Percentiles rank a stretch among this genome's conserved stretches.
Conservation (phyloP, 805 yeast species). For the Hanseniaspora meyeri region DNA sequence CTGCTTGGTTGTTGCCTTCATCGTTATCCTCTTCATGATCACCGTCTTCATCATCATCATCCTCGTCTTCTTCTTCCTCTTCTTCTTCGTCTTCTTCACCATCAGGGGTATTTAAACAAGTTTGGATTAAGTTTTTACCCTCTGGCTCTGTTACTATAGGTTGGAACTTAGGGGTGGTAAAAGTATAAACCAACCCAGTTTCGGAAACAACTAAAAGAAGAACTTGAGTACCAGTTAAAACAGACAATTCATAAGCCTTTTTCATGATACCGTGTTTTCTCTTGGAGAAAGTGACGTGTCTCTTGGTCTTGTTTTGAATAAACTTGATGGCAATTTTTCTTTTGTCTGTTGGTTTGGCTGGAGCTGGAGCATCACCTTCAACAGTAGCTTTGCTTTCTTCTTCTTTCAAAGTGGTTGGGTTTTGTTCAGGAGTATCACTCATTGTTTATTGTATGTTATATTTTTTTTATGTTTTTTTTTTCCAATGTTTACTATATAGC, state of each 20-base stretch:
- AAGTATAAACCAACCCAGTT: slow-evolving; percentile 96
- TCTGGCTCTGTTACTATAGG: slow-evolving; percentile 95
- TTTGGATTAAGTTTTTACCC: slow-evolving; percentile 92
- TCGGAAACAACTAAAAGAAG: slow-evolving; percentile 87
- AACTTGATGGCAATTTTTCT: slow-evolving; percentile 94
- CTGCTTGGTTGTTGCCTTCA: slow-evolving; percentile 72
- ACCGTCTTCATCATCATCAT: slow-evolving; percentile 38
- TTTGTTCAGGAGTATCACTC: not conserved
- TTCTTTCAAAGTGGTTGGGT: slow-evolving; percentile 13
- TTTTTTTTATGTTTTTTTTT: no score
- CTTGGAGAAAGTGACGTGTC: slow-evolving; percentile 95
- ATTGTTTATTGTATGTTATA: not conserved
- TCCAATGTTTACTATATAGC: no score
- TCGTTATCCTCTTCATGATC: slow-evolving; percentile 13
- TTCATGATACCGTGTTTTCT: slow-evolving; percentile 99
- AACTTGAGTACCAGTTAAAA: slow-evolving; percentile 94
- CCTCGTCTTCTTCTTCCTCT: slow-evolving; percentile 14
- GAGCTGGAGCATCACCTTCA: slow-evolving; percentile 18
- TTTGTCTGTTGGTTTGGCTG: slow-evolving; percentile 36
- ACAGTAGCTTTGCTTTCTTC: slow-evolving; percentile 9
- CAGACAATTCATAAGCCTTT: slow-evolving; percentile 96
- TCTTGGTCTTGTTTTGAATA: slow-evolving; percentile 92
- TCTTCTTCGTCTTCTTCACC: slow-evolving; percentile 15
- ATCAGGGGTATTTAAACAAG: slow-evolving; percentile 44
- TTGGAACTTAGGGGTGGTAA: slow-evolving; percentile 97